Conservation (phyloP, 2,329 filamentous ascomycete species). For the Fusarium pseudocircinatum region DNA sequence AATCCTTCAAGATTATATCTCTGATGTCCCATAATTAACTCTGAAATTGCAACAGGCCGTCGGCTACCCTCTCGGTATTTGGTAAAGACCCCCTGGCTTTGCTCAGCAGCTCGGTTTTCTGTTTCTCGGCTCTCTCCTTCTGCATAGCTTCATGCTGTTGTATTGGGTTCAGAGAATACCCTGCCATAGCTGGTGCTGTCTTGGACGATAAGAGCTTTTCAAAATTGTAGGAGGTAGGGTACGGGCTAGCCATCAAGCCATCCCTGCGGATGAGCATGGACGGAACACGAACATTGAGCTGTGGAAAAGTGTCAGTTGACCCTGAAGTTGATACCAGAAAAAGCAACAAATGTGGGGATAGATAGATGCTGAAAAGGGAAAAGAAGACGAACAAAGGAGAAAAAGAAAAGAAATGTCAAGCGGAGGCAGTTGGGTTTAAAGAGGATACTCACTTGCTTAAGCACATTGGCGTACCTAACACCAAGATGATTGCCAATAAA, state of each 20-base stretch:
- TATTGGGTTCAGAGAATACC: conserved; percentile 55
- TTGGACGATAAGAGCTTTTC: conserved; percentile 57
- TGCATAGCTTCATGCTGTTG: conserved; percentile 60
- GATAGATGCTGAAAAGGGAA: background rate
- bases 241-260: conserved; percentile 57
- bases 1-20: background rate
- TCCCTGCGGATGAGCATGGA: conserved; percentile 70
- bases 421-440: background rate
- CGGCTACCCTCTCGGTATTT: conserved; percentile 51
- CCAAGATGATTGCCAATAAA: conserved; percentile 66
- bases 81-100: conserved; percentile 52
- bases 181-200: conserved; percentile 47
- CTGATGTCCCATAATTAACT: background rate
- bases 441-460: conserved; percentile 58
- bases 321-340: conserved; percentile 21
- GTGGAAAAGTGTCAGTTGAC: conserved; percentile 14
- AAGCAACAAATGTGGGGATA: conserved; percentile 6
- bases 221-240: conserved; percentile 55
- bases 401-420: background rate
- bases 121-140: conserved; percentile 55
- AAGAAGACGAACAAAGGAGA: background rate
- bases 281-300: conserved; percentile 68
- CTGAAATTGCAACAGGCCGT: conserved; percentile 49
- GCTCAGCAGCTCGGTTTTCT: conserved; percentile 54
- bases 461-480: conserved; percentile 65